phyloP scores from a whole-genome alignment of 768 basidiomycete species.

The Leucocoprinus leucothites region DNA sequence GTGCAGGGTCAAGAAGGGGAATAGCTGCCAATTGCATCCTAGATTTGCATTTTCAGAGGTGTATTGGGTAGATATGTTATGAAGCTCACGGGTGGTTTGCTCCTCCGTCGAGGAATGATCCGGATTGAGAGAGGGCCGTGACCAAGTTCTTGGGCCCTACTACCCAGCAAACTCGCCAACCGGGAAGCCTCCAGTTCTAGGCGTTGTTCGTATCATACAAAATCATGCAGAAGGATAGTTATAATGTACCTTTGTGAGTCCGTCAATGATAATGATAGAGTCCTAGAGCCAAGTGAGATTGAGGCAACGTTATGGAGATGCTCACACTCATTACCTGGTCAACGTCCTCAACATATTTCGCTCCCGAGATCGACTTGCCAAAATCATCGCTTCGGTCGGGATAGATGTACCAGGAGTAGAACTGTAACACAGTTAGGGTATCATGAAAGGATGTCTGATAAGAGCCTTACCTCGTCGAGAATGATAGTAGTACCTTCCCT shows the following conservation, averaged over 20 bases:
- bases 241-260: slow-evolving; percentile 74
- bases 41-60: not conserved
- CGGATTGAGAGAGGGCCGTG: slow-evolving; percentile 89
- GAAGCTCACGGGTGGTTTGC: slow-evolving; percentile 82
- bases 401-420: slow-evolving; percentile 96
- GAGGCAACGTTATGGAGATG: not conserved
- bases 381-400: slow-evolving; percentile 71
- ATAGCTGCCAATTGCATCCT: slow-evolving; percentile 89
- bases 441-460: not conserved
- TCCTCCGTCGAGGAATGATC: slow-evolving; percentile 92
- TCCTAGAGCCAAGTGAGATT: slow-evolving; percentile 44
- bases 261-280: slow-evolving; percentile 82
- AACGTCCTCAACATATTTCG: slow-evolving; percentile 83
- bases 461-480: slow-evolving; percentile 64
- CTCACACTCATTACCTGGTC: slow-evolving; percentile 46
- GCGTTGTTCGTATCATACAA: not conserved
- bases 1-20: slow-evolving; percentile 70
- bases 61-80: not conserved
- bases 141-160: slow-evolving; percentile 87
- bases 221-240: not conserved
- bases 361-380: slow-evolving; percentile 79
- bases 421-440: slow-evolving; percentile 37
- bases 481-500: slow-evolving; percentile 81
- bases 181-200: slow-evolving; percentile 93
- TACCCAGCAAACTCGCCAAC: slow-evolving; percentile 95